These are phyloP conservation scores for Penicillium sp. DNA, from an alignment of 2,329 filamentous ascomycete genomes.

Conservation along the genomic window DNA sequence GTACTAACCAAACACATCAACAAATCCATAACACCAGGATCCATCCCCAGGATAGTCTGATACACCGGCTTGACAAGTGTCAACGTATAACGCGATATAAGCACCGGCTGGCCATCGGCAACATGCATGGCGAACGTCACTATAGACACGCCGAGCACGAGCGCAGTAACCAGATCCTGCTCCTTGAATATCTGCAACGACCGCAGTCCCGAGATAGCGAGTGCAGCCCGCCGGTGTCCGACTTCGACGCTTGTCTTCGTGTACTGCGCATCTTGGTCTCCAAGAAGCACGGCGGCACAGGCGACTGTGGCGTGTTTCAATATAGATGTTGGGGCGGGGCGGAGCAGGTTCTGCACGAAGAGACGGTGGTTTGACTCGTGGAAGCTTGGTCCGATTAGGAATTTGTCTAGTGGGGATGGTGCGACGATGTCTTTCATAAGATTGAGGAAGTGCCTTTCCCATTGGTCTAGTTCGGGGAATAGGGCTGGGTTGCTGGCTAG, in stretches of 20 bases:
- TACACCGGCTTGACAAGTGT: conserved; percentile 10
- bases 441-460: conserved; percentile 16
- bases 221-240: conserved; percentile 12
- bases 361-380: conserved; percentile 10
- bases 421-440: conserved; percentile 13
- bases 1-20: conserved; percentile 16
- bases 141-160: conserved; percentile 13
- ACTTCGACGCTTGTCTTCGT: conserved; percentile 3
- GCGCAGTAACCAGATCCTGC: conserved; percentile 9
- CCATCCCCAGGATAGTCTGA: not conserved
- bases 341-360: conserved; percentile 11
- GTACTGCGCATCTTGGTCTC: conserved; percentile 7
- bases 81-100: conserved; percentile 15
- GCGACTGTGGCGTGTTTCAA: conserved; percentile 14
- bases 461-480: conserved; percentile 10
- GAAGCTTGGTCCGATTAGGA: conserved; percentile 12
- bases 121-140: conserved; percentile 20
- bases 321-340: not conserved
- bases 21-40: conserved; percentile 9
- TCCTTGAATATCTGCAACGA: conserved; percentile 6
- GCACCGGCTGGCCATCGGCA: conserved; percentile 9
- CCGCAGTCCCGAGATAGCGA: conserved; percentile 13
- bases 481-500: conserved; percentile 7
- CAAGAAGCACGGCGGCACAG: conserved; percentile 14
- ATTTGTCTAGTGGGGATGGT: conserved; percentile 16